Evolutionary conservation across 176 grass and related monocot genomes (phyloP).

Genomic region (Paspalum vaginatum): DNA sequence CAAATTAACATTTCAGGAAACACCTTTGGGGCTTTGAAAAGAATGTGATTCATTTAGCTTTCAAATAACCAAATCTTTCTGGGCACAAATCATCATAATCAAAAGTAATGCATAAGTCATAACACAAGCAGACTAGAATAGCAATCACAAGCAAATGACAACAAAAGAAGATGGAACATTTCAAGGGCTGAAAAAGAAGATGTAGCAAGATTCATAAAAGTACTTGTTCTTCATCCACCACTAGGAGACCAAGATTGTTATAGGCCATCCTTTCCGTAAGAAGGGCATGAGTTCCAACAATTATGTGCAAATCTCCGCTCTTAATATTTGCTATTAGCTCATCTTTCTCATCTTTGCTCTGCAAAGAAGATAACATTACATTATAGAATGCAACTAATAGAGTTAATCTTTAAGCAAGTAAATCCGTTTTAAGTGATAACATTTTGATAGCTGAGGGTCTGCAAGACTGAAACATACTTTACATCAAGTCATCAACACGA

Average conservation of each 20-base stretch:
- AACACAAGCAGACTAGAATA: conserved; percentile 9
- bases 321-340: conserved; percentile 69
- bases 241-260: conserved; percentile 88
- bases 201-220: conserved; percentile 5
- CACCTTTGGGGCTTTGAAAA: not conserved
- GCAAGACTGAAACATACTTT: not conserved
- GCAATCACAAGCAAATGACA: conserved; percentile 13
- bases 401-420: conserved; percentile 18
- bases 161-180: conserved; percentile 25
- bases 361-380: conserved; percentile 36
- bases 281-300: conserved; percentile 94
- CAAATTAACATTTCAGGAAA: not conserved
- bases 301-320: conserved; percentile 72
- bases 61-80: not conserved
- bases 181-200: conserved; percentile 12
- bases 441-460: not conserved
- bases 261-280: conserved; percentile 80
- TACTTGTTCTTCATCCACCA: conserved; percentile 97
- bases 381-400: conserved; percentile 27
- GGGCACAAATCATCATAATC: conserved; percentile 16
- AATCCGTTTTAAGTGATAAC: conserved; percentile 1
- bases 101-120: not conserved
- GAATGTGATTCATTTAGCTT: not conserved
- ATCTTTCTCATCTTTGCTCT: conserved; percentile 83
- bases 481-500: conserved; percentile 5